Conservation (phyloP, 73 alveolate species). For the Diophrys sp. region DNA sequence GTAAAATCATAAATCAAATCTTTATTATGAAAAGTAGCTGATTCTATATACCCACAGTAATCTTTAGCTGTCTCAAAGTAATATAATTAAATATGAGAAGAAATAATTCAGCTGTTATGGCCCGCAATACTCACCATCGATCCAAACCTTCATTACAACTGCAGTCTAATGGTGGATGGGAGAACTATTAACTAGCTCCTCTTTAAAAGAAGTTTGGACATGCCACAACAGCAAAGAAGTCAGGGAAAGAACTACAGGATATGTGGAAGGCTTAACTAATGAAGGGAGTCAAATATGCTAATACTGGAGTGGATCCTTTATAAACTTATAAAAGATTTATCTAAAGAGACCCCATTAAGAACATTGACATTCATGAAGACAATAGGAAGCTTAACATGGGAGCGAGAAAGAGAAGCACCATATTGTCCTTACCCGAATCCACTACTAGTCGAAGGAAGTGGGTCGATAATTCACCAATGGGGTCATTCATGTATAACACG, state of each 20-base stretch:
- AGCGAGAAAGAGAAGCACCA: neutral
- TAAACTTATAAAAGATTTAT: conserved; percentile 65
- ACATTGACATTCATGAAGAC: conserved; percentile 47
- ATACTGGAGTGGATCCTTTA: conserved; percentile 69
- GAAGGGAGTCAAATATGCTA: conserved; percentile 17
- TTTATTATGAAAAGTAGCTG: neutral
- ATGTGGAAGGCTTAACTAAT: neutral
- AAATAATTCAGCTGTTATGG: neutral
- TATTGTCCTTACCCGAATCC: no score
- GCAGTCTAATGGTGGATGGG: neutral
- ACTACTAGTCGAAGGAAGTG: no score
- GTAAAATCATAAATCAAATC: neutral
- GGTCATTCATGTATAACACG: no score
- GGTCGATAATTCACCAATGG: no score
- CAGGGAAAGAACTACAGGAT: neutral
- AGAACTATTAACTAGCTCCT: neutral
- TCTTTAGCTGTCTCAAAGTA: neutral
- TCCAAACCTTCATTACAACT: neutral
- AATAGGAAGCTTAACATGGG: neutral
- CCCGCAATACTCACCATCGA: no score
- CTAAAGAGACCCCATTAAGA: conserved; percentile 65
- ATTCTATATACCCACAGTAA: neutral
- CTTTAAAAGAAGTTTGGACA: neutral
- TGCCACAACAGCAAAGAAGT: neutral
- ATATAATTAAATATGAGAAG: neutral